These are phyloP conservation scores for Lunasporangiospora selenospora DNA, from an alignment of 192 early-diverging fungal species.

Conservation along the genomic window DNA sequence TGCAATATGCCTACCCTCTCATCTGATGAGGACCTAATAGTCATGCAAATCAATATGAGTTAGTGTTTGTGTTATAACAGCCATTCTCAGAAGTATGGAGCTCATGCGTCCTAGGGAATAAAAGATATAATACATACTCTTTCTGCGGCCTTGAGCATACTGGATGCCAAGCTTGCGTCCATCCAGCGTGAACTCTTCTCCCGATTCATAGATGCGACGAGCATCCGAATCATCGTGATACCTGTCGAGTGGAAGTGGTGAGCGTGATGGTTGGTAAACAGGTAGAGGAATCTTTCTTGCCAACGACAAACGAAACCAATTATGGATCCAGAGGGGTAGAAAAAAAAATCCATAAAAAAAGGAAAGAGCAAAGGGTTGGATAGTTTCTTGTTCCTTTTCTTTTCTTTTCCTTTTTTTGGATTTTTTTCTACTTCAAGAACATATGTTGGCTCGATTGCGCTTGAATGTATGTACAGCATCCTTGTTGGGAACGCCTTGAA, in stretches of 20 bases:
- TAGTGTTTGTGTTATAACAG: too few species aligned
- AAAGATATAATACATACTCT: too few species aligned
- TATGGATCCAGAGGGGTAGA: background rate
- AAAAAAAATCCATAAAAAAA: too few species aligned
- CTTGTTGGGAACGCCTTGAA: too few species aligned
- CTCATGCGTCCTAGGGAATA: too few species aligned
- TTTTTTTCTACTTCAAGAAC: too few species aligned
- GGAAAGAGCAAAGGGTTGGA: constrained; percentile 1
- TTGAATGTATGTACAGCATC: too few species aligned
- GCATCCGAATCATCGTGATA: constrained; percentile 42
- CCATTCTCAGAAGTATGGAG: too few species aligned
- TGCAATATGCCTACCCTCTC: constrained; percentile 25
- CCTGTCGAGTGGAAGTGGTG: constrained; percentile 7
- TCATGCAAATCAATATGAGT: too few species aligned
- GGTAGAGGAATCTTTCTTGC: background rate
- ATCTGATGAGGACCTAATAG: constrained; percentile 38
- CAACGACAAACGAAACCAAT: background rate
- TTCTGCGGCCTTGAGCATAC: constrained; percentile 42
- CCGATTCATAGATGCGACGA: constrained; percentile 34
- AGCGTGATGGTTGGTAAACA: background rate
- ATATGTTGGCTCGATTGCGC: too few species aligned
- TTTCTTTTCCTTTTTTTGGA: background rate
- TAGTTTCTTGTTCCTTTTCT: background rate
- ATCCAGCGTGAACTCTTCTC: constrained; percentile 36
- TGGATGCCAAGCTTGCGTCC: constrained; percentile 36